Base-by-base conservation (phyloP, 1,284 basidiomycete species). In the Leccinum pallidistipes region DNA sequence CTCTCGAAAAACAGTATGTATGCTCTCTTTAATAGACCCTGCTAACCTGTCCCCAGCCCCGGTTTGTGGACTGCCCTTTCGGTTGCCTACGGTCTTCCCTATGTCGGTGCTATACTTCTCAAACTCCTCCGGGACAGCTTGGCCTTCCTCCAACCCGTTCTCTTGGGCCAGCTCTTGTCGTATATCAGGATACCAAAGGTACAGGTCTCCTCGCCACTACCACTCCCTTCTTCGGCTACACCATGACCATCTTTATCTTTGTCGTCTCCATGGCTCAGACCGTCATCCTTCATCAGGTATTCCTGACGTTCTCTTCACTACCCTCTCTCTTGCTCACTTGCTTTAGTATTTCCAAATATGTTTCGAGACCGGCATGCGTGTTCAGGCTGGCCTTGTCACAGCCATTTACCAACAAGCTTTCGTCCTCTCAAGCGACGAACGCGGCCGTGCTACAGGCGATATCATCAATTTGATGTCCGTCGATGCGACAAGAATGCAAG, bases 401-500 rank as follows among this genome's bases (percentile, higher is more conserved):
- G 84, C 85, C 1, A 92, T 97, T 59, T 98, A 96, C 79, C 81
- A 88, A 64, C 97, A 98, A 75, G 85, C 93, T 0, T 81, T 98
- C 21, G 82, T 92, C 1, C 83, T 98, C 21, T 93, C 92, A 8
- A 94, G 90, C 66, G 90, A 94, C 62, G 94, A 94, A 70, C 86
- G 90, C 4, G 82, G 74, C 10, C 86, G 91, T 40, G 85, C 91
- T 0, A 88, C 92, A 0, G 96, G 96, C 4, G 95, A 98, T 71
- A 95, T 97, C 56, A 94, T 97, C 67, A 98, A 98, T 72, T 77
- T 97, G 31, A 96, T 97, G 91, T 90, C 88, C 11, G 92, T 97
- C 34, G 87, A 94, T 69, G 88, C 94, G 0, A 91, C 88, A 16
- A 82, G 94, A 34, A 80, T 98, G 55, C 94, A 95, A 68, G 95